Conservation (phyloP, 495 filamentous ascomycete genomes). For the Tuber brumale region DNA sequence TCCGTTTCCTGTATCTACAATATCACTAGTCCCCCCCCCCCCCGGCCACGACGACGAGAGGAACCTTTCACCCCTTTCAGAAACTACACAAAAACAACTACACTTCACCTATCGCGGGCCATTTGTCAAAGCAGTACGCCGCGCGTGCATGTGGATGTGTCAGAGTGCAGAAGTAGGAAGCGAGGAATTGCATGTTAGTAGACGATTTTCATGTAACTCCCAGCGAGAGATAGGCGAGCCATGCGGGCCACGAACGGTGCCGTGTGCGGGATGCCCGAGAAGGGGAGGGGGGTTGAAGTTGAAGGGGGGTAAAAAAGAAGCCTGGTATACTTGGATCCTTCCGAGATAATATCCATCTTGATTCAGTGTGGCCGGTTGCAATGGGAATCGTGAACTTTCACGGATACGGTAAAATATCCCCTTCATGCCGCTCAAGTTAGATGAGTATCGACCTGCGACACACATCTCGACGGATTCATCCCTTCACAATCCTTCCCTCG, state of each 20-base stretch:
- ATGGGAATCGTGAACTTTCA: background rate
- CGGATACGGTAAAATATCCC: background rate
- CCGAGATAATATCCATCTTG: background rate
- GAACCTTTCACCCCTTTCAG: background rate
- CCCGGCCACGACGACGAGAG: background rate
- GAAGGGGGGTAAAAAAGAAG: background rate
- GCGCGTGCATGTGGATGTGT: background rate
- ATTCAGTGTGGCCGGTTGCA: background rate
- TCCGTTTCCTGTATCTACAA: background rate
- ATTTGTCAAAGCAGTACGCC: background rate
- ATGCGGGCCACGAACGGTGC: background rate
- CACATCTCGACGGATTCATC: background rate
- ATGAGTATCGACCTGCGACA: background rate
- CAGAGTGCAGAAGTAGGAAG: background rate
- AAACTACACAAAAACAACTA: background rate
- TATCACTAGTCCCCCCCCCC: background rate
- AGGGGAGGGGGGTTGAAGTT: background rate
- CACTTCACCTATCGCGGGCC: background rate
- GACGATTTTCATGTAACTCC: background rate
- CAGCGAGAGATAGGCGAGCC: background rate
- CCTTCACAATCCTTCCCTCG: background rate
- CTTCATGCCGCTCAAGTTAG: background rate
- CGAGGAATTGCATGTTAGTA: background rate
- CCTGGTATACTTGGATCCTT: background rate
- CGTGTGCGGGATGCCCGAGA: background rate